These are phyloP conservation scores for Gossypium arboreum DNA, from an alignment of 345 rosid genomes.

Conservation along the genomic window DNA sequence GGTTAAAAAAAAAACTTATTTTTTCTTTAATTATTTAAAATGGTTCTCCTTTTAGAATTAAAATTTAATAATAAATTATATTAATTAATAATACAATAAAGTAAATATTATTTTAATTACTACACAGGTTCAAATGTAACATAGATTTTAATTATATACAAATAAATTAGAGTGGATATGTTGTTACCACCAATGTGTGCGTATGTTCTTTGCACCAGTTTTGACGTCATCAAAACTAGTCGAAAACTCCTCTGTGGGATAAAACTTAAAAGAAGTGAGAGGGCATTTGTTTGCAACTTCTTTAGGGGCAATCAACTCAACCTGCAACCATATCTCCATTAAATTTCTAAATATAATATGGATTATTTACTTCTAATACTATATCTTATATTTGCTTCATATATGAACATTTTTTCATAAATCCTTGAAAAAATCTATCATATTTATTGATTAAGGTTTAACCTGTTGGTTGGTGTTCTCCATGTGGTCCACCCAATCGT, in stretches of 20 bases:
- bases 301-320: slow-evolving; percentile 49
- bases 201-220: slow-evolving; percentile 34
- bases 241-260: slow-evolving; percentile 40
- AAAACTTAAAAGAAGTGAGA: slow-evolving; percentile 43
- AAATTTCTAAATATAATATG: too few species aligned
- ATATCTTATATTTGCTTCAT: too few species aligned
- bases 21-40: too few species aligned
- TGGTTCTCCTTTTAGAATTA: too few species aligned
- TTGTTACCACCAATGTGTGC: slow-evolving; percentile 52
- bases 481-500: slow-evolving; percentile 65
- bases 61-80: too few species aligned
- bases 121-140: too few species aligned
- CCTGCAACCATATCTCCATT: slow-evolving; percentile 17
- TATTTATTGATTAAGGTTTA: not conserved
- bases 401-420: too few species aligned
- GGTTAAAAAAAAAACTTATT: too few species aligned
- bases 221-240: slow-evolving; percentile 49
- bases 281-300: slow-evolving; percentile 50
- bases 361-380: too few species aligned
- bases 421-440: not conserved
- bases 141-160: too few species aligned
- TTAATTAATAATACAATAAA: too few species aligned
- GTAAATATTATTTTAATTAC: too few species aligned
- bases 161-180: not conserved
- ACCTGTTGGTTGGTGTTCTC: slow-evolving; percentile 63